Conservation (phyloP, 2,329 filamentous ascomycete genomes). For the Fonsecaea pugnacius region DNA sequence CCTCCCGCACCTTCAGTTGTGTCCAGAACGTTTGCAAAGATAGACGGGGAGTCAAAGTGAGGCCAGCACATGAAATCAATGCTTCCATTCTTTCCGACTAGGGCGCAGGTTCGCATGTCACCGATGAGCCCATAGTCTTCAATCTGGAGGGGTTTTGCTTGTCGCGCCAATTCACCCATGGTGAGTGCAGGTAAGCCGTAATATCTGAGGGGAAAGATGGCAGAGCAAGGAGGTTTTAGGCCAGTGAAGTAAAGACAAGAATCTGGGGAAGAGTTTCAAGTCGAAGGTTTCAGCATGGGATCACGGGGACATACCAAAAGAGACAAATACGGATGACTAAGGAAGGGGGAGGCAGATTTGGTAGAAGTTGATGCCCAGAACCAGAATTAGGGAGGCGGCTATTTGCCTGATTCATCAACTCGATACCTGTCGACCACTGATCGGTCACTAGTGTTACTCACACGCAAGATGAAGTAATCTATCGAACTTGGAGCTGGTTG, state of each 20-base stretch:
- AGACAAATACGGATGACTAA: conserved; percentile 21
- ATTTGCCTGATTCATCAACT: conserved; percentile 13
- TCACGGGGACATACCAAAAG: conserved; percentile 17
- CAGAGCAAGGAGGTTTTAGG: not conserved
- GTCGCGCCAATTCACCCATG: conserved; percentile 16
- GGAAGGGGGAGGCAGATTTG: not conserved
- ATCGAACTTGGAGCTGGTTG: not conserved
- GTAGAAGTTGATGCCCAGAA: conserved; percentile 3
- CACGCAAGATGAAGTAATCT: not conserved
- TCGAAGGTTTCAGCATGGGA: conserved; percentile 12
- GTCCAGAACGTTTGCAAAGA: conserved; percentile 76
- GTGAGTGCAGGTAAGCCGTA: not conserved
- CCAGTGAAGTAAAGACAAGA: not conserved
- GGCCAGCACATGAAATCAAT: conserved; percentile 83
- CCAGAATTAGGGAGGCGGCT: not conserved
- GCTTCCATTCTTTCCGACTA: conserved; percentile 74
- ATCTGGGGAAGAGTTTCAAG: not conserved
- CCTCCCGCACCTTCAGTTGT: conserved; percentile 68
- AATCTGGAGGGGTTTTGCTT: conserved; percentile 49
- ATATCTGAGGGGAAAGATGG: not conserved
- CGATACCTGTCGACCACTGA: not conserved
- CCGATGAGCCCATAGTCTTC: conserved; percentile 81
- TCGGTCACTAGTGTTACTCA: not conserved
- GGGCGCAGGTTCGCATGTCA: conserved; percentile 77
- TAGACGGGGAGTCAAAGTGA: conserved; percentile 75